Conservation (phyloP, 2,329 filamentous ascomycete genomes). For the Westerdykella ornata region DNA sequence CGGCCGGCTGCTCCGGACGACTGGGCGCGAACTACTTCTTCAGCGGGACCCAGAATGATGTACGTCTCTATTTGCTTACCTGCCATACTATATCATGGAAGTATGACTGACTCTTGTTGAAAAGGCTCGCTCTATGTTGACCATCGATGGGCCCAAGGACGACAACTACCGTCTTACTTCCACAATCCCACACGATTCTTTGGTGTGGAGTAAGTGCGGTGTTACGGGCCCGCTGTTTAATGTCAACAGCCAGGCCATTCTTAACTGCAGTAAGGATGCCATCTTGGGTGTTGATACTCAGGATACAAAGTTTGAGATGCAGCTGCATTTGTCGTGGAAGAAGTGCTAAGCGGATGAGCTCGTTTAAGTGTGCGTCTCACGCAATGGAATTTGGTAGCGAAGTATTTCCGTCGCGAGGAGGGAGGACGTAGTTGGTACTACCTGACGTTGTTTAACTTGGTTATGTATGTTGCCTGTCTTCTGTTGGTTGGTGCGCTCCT, state of each 20-base stretch:
- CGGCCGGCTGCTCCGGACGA: slow-evolving; percentile 4
- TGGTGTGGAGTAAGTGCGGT: slow-evolving; percentile 13
- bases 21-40: slow-evolving; percentile 9
- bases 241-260: slow-evolving; percentile 10
- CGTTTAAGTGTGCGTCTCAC: too few species aligned
- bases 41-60: slow-evolving; percentile 8
- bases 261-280: slow-evolving; percentile 9
- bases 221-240: slow-evolving; percentile 13
- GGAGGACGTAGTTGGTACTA: too few species aligned
- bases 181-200: slow-evolving; percentile 4
- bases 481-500: too few species aligned
- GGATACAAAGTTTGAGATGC: slow-evolving; percentile 16
- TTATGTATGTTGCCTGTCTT: too few species aligned
- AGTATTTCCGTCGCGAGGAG: too few species aligned
- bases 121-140: slow-evolving; percentile 5
- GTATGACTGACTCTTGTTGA: neutral
- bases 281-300: slow-evolving; percentile 13
- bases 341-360: slow-evolving; percentile 3
- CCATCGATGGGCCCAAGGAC: slow-evolving; percentile 6
- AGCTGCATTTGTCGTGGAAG: slow-evolving; percentile 11
- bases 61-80: slow-evolving; percentile 1
- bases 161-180: slow-evolving; percentile 9
- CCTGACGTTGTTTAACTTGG: too few species aligned
- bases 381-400: neutral
- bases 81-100: neutral